Evolutionary conservation across 768 basidiomycete genomes (phyloP), one percentile per base, ranked within the genome.

Genomic region (Roridomyces roridus): DNA sequence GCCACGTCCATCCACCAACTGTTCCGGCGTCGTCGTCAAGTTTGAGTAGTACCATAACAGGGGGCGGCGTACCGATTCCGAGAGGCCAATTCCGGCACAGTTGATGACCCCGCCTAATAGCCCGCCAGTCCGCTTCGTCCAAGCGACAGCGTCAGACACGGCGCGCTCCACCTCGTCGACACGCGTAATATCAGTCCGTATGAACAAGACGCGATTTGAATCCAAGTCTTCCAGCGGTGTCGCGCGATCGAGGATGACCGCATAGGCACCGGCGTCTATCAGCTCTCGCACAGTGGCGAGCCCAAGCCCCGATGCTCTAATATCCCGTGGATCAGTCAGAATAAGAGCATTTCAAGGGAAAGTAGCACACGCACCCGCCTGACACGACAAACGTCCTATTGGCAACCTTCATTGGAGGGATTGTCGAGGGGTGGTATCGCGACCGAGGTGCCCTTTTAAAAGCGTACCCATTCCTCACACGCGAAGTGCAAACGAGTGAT

Each of bases 31-130:
- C n/a, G n/a, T n/a, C n/a, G n/a, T n/a, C n/a, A n/a, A n/a, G n/a
- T n/a, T n/a, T n/a, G n/a, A n/a, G n/a, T n/a, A n/a, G n/a, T n/a
- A n/a, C n/a, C n/a, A n/a, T n/a, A n/a, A n/a, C n/a, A n/a, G n/a
- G n/a, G n/a, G n/a, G n/a, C n/a, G n/a, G n/a, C 60, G 14, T 39
- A 48, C 61, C 41, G 56, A 15, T 17, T 71, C 70, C 7, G 64
- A 65, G 39, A 61, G 61, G 7, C 71, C 78, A 10, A 77, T 65
- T 1, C 77, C 78, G 5, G 74, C 78, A 55, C 70, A 73, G 56
- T 76, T 72, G 28, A 79, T 66, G 21, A 78, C 71, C 5, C 78
- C 77, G 5, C 76, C 74, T 17, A 77, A 60, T 7, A 43, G 18
- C 8, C 68, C 62, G 8, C 67, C 68, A 0, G 71, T 70, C 58